A percentile compares a stretch with the other conserved stretches of the same genome.
phyloP scores from a whole-genome alignment of 805 yeast genomes.

The Lipomyces starkeyi region DNA sequence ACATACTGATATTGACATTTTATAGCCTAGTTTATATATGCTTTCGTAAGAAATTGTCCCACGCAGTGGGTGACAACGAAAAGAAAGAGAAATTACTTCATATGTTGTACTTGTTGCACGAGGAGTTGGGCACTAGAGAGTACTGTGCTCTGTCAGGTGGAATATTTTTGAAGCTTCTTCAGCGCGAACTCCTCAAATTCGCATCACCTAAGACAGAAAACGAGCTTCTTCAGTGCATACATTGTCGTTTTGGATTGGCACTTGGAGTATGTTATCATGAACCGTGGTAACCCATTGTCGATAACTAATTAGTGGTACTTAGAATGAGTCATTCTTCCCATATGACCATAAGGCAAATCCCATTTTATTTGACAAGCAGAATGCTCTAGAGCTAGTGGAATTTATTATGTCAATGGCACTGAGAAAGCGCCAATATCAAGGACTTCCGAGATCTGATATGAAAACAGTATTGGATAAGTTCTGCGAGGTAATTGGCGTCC shows the following conservation, averaged over 20 bases:
- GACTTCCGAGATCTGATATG: conserved; percentile 68
- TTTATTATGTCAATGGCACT: conserved; percentile 63
- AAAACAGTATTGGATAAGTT: conserved; percentile 74
- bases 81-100: conserved; percentile 46
- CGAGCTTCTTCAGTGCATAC: conserved; percentile 76
- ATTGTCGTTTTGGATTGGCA: conserved; percentile 76
- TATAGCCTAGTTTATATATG: conserved; percentile 47
- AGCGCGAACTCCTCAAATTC: conserved; percentile 57
- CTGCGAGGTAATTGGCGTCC: conserved; percentile 73
- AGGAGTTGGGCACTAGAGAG: conserved; percentile 69
- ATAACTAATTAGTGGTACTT: neutral
- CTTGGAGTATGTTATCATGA: conserved; percentile 50
- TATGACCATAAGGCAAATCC: conserved; percentile 66
- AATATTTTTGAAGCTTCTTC: conserved; percentile 63
- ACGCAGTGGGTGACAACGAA: conserved; percentile 35
- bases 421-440: conserved; percentile 59
- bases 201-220: conserved; percentile 58
- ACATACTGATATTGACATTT: conserved; percentile 7
- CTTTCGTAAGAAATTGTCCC: conserved; percentile 39
- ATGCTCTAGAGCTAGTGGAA: conserved; percentile 51
- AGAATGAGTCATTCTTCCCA: conserved; percentile 61
- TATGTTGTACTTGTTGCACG: conserved; percentile 67
- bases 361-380: conserved; percentile 49
- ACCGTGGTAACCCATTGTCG: neutral
- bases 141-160: conserved; percentile 74